Conservation (phyloP, 2,329 filamentous ascomycete genomes). For the Hypoxylon sp. region DNA sequence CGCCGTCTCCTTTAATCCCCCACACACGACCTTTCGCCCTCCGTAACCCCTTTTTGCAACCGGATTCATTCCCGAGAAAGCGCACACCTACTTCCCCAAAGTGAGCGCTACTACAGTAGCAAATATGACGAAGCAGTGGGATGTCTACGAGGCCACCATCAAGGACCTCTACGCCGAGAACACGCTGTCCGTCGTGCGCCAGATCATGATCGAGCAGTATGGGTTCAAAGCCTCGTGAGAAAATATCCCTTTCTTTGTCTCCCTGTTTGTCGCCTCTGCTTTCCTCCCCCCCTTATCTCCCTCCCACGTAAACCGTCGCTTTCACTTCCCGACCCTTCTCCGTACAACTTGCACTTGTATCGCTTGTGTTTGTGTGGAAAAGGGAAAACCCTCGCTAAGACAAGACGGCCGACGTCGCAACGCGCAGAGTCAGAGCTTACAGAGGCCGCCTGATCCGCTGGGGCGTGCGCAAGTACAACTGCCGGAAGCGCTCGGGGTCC, state of each 20-base stretch:
- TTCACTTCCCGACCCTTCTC: not conserved
- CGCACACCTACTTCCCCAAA: not conserved
- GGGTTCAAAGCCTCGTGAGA: conserved; percentile 59
- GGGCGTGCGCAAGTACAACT: conserved; percentile 65
- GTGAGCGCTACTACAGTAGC: not conserved
- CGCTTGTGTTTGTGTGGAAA: not conserved
- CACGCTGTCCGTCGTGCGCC: conserved; percentile 48
- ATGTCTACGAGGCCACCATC: conserved; percentile 47
- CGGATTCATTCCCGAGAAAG: not conserved
- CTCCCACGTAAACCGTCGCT: not conserved
- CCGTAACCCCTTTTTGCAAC: not conserved
- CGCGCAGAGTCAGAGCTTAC: conserved; percentile 61
- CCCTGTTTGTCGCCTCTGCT: not conserved
- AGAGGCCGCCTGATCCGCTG: conserved; percentile 64
- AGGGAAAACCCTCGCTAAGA: conserved; percentile 15
- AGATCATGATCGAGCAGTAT: conserved; percentile 51
- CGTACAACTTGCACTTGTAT: not conserved
- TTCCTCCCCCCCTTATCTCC: conserved; percentile 6
- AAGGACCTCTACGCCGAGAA: conserved; percentile 49
- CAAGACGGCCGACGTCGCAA: conserved; percentile 35
- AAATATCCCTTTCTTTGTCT: conserved; percentile 54
- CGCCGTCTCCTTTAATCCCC: conserved; percentile 5
- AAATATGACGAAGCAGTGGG: conserved; percentile 50
- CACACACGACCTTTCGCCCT: conserved; percentile 8
- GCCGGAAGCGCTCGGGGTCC: conserved; percentile 48